Evolutionary conservation across 176 grass and related monocot species (phyloP).

Genomic region (Ampelocalamus luodianensis): DNA sequence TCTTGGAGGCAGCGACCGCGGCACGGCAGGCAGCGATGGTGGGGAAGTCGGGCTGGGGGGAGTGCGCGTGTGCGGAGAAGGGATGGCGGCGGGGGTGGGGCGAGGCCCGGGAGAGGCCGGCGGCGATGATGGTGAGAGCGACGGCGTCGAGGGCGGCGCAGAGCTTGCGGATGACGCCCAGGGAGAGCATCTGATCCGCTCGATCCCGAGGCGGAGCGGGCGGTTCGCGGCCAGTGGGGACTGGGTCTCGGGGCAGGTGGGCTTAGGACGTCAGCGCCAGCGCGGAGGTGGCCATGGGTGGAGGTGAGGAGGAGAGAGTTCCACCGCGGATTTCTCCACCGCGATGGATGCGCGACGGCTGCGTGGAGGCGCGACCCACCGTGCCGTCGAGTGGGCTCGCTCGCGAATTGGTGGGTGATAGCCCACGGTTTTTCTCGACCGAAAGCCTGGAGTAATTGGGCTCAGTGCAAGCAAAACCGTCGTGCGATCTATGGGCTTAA

Average conservation of each 20-base stretch:
- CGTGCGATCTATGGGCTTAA: neutral
- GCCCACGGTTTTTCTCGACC: no score
- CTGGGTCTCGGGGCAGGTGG: neutral
- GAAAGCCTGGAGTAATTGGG: no score
- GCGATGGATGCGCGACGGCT: slow-evolving; percentile 17
- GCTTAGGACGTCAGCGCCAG: slow-evolving; percentile 13
- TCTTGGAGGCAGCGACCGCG: slow-evolving; percentile 40
- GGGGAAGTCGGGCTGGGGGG: slow-evolving; percentile 56
- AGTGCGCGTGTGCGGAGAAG: slow-evolving; percentile 45
- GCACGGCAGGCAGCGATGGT: slow-evolving; percentile 76
- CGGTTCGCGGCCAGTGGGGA: neutral
- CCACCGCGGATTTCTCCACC: slow-evolving; percentile 35
- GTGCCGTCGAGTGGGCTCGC: slow-evolving; percentile 35
- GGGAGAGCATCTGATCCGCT: slow-evolving; percentile 63
- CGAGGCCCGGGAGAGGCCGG: slow-evolving; percentile 56
- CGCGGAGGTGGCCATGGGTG: slow-evolving; percentile 34
- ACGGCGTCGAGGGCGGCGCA: slow-evolving; percentile 81
- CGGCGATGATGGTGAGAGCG: slow-evolving; percentile 82
- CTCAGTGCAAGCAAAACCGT: no score
- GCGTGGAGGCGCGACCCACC: slow-evolving; percentile 48
- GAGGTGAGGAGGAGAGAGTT: neutral
- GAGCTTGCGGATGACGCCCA: slow-evolving; percentile 64
- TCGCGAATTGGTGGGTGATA: neutral
- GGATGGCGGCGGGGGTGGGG: slow-evolving; percentile 54
- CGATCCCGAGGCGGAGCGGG: slow-evolving; percentile 16